Evolutionary conservation across 176 grass and related monocot genomes (phyloP).

Genomic region (Zizania latifolia): DNA sequence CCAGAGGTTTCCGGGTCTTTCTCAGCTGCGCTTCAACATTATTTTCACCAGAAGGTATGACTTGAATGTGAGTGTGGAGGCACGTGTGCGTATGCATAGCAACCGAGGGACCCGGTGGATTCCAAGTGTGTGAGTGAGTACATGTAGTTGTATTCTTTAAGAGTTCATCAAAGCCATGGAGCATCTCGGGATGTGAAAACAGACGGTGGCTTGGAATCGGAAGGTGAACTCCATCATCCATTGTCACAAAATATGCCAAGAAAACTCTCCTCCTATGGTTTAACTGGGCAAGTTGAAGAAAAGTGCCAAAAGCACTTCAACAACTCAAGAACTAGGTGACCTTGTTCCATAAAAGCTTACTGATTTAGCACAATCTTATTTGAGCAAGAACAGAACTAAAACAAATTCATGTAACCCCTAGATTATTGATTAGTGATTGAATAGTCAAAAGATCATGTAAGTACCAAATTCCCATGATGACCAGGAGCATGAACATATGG

Average conservation of each 20-base stretch:
- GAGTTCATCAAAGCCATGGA: no score
- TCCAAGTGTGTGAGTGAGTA: conserved; percentile 71
- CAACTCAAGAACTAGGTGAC: conserved; percentile 25
- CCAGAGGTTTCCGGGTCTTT: conserved; percentile 39
- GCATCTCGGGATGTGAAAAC: conserved; percentile 48
- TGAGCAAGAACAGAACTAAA: conserved; percentile 5
- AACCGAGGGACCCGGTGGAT: conserved; percentile 40
- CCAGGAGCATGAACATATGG: conserved; percentile 29
- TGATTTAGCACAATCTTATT: conserved; percentile 11
- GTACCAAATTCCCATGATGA: conserved; percentile 47
- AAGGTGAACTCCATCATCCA: conserved; percentile 65
- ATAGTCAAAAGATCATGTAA: conserved; percentile 30
- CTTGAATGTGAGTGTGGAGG: conserved; percentile 66
- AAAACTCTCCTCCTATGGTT: conserved; percentile 25
- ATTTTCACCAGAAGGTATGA: conserved; percentile 33
- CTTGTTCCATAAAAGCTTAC: conserved; percentile 42
- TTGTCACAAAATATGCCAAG: conserved; percentile 31
- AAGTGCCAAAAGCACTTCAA: conserved; percentile 27
- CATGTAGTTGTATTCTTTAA: conserved; percentile 45
- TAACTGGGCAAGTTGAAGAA: conserved; percentile 28
- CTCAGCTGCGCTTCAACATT: conserved; percentile 35
- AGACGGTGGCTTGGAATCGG: conserved; percentile 59
- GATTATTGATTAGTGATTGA: conserved; percentile 35
- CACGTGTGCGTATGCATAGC: conserved; percentile 62
- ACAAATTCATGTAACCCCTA: conserved; percentile 38